Conservation (phyloP, 2,329 filamentous ascomycete genomes). For the Aspergillus luchuensis region DNA sequence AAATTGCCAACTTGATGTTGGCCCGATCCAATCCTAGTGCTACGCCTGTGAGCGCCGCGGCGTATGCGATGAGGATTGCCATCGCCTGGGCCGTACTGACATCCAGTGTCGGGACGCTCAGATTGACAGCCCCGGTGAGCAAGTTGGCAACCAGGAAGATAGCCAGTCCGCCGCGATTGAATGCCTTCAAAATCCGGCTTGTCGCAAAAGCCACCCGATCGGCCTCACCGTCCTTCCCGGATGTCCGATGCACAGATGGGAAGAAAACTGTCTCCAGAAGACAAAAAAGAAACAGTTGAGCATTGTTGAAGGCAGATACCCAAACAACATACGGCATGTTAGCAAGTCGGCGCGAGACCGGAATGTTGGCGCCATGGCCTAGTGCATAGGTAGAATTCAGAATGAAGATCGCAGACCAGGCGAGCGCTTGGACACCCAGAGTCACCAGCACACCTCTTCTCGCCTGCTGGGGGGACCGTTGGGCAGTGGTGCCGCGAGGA, state of each 20-base stretch:
- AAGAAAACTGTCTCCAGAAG: conserved; percentile 77
- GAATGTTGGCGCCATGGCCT: conserved; percentile 65
- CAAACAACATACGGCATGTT: conserved; percentile 93
- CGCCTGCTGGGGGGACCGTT: conserved; percentile 45
- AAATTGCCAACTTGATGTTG: conserved; percentile 35
- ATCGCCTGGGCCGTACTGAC: conserved; percentile 67
- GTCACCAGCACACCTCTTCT: conserved; percentile 63
- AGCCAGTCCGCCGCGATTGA: conserved; percentile 83
- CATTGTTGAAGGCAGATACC: conserved; percentile 86
- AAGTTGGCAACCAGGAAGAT: conserved; percentile 88
- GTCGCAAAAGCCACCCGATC: conserved; percentile 70
- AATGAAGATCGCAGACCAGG: conserved; percentile 72
- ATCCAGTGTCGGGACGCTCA: conserved; percentile 80
- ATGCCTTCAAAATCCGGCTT: conserved; percentile 77
- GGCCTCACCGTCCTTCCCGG: conserved; percentile 57
- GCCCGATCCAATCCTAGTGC: conserved; percentile 53
- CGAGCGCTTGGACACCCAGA: conserved; percentile 63
- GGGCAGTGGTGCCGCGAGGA: conserved; percentile 58
- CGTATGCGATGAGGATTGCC: conserved; percentile 74
- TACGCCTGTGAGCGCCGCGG: conserved; percentile 64
- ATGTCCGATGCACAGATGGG: conserved; percentile 66
- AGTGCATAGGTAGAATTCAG: conserved; percentile 68
- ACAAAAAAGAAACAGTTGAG: conserved; percentile 78
- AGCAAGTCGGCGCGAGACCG: conserved; percentile 83
- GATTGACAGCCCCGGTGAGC: conserved; percentile 83